Base-by-base conservation (phyloP, 2,329 filamentous ascomycete species). In the Cercospora zeae-maydis region DNA sequence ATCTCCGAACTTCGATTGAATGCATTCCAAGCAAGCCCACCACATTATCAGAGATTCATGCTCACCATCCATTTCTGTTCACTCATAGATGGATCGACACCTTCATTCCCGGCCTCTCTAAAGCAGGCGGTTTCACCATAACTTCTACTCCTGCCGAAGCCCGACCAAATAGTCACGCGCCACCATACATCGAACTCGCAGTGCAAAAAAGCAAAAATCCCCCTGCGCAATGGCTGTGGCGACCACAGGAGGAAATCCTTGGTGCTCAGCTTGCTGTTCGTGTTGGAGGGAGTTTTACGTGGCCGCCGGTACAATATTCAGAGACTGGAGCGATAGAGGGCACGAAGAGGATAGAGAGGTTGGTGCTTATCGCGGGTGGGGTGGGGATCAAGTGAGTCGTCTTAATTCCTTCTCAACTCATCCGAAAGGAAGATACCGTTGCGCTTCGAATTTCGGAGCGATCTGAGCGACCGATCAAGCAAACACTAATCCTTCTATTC, bases 121-220 rank as follows among this genome's bases (percentile, higher is more conserved):
- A 88, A 73, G 87, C 91, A 3, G 92, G 92, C 34, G 92, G 92
- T 62, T 96, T 96, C 80, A 96, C 92, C 45, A 89, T 96, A 67
- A 93, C 91, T 6, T 95, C 90, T 1, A 79, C 88, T 0, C 91
- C 91, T 0, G 78, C 81, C 59, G 69, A 73, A 61, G 74, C 73
- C 1, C 61, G 57, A 33, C 72, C 73, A 0, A 67, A 53, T 6
- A 61, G 39, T 1, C 61, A 70, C 45, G 64, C 64, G 3, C 58
- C 65, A 31, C 77, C 78, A 1, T 90, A 88, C 75, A 77, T 96
- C 52, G 92, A 96, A 75, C 83, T 96, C 5, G 92, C 92, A 0
- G 83, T 96, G 21, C 90, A 95, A 71, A 79, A 83, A 31, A 89
- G 89, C 1, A 77, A 79, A 1, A 96, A 92, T 69, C 88, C 89